These are phyloP conservation scores for Meyerozyma guilliermondii DNA, from an alignment of 1,139 yeast genomes.

Conservation along the genomic window DNA sequence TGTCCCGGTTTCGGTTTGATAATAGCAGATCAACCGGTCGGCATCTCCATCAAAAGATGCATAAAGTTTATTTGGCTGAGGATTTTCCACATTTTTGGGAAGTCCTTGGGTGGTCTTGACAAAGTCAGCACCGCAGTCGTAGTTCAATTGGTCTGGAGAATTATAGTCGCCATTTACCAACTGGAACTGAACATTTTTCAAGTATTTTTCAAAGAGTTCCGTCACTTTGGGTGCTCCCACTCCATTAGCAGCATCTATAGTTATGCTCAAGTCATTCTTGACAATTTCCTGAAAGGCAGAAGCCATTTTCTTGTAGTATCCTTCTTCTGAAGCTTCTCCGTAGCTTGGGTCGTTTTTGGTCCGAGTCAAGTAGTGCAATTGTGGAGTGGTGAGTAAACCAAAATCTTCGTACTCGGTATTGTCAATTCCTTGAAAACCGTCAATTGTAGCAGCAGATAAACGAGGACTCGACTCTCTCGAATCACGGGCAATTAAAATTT, in stretches of 20 bases:
- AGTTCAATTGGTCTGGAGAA: conserved; percentile 59
- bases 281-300: conserved; percentile 30
- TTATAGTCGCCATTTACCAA: conserved; percentile 59
- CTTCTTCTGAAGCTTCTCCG: conserved; percentile 61
- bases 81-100: conserved; percentile 54
- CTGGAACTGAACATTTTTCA: conserved; percentile 35
- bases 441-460: conserved; percentile 58
- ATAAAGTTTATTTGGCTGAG: conserved; percentile 43
- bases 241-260: conserved; percentile 91
- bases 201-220: conserved; percentile 39
- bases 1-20: conserved; percentile 29
- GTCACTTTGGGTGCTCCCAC: conserved; percentile 81
- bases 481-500: conserved; percentile 59
- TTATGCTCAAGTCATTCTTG: conserved; percentile 32
- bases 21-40: conserved; percentile 87
- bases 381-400: conserved; percentile 87
- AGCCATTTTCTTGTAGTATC: conserved; percentile 67
- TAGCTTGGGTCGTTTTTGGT: conserved; percentile 58
- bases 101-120: conserved; percentile 84
- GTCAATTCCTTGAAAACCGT: conserved; percentile 53
- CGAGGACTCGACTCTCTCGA: conserved; percentile 76
- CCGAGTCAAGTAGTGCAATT: conserved; percentile 83
- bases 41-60: conserved; percentile 98
- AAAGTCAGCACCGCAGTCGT: conserved; percentile 89
- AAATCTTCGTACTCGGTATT: conserved; percentile 48